Evolutionary conservation across 2,329 filamentous ascomycete genomes (phyloP).

Genomic region (Pseudopyrenochaeta lycopersici): DNA sequence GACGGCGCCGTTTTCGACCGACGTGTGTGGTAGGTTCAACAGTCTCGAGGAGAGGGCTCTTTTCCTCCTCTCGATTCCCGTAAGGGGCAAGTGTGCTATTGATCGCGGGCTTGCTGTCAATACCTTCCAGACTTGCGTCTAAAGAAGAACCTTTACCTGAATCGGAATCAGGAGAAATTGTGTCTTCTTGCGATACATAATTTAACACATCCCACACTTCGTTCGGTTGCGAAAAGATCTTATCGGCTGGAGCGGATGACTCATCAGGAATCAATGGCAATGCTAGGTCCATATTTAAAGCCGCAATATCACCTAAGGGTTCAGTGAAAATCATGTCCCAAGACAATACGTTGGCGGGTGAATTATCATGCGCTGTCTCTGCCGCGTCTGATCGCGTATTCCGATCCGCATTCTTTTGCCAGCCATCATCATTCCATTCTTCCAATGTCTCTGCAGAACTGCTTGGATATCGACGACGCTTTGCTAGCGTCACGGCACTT

Average conservation of each 20-base stretch:
- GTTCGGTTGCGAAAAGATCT: background rate
- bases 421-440: slow-evolving; percentile 16
- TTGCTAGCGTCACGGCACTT: slow-evolving; percentile 11
- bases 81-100: slow-evolving; percentile 9
- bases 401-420: background rate
- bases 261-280: background rate
- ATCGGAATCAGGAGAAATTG: slow-evolving; percentile 12
- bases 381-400: slow-evolving; percentile 11
- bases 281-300: slow-evolving; percentile 5
- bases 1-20: slow-evolving; percentile 25
- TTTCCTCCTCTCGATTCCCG: background rate
- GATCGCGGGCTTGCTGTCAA: slow-evolving; percentile 10
- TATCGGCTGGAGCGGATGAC: background rate
- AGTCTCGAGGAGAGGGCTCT: slow-evolving; percentile 2
- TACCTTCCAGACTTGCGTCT: slow-evolving; percentile 23
- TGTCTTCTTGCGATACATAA: slow-evolving; percentile 14
- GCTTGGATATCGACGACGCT: slow-evolving; percentile 12
- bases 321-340: slow-evolving; percentile 28
- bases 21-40: slow-evolving; percentile 10
- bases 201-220: background rate
- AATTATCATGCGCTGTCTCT: slow-evolving; percentile 4
- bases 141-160: slow-evolving; percentile 27
- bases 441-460: background rate
- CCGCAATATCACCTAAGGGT: slow-evolving; percentile 22
- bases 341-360: slow-evolving; percentile 6